These are phyloP conservation scores for Artemisia tridentata DNA, from an alignment of 129 eudicot species.

Conservation along the genomic window DNA sequence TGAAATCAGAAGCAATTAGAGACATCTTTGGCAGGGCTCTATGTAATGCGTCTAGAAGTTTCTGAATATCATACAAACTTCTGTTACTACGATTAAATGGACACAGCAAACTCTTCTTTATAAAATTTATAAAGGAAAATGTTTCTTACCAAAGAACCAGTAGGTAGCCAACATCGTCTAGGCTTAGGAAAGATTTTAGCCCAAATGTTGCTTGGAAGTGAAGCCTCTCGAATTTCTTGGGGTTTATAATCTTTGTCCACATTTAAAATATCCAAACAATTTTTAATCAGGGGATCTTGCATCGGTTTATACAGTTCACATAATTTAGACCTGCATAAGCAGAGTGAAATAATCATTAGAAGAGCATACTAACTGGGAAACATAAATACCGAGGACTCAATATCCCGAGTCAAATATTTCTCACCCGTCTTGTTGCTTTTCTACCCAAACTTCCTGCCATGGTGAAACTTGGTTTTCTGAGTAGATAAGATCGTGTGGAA, in stretches of 20 bases:
- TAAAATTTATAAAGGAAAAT: not conserved
- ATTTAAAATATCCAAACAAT: slow-evolving; percentile 67
- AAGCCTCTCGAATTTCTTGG: slow-evolving; percentile 37
- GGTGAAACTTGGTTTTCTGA: too few relatives aligned
- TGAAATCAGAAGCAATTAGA: slow-evolving; percentile 96
- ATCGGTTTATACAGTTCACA: slow-evolving; percentile 74
- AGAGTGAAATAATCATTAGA: slow-evolving; percentile 5
- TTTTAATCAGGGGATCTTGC: slow-evolving; percentile 71
- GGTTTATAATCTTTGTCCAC: slow-evolving; percentile 50
- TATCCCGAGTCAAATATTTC: too few relatives aligned
- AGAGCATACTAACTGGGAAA: not conserved
- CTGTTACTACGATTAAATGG: slow-evolving; percentile 19
- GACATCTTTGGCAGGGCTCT: slow-evolving; percentile 96
- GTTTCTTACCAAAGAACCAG: slow-evolving; percentile 74
- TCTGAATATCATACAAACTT: slow-evolving; percentile 37
- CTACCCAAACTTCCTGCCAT: too few relatives aligned
- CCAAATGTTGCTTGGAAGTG: slow-evolving; percentile 48
- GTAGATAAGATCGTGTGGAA: too few relatives aligned
- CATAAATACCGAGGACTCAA: too few relatives aligned
- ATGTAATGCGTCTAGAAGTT: slow-evolving; percentile 78
- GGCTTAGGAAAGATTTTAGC: slow-evolving; percentile 76
- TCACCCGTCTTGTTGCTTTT: too few relatives aligned
- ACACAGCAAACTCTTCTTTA: slow-evolving; percentile 4
- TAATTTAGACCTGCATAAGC: slow-evolving; percentile 49
- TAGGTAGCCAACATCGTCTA: slow-evolving; percentile 89